phyloP scores from a whole-genome alignment of 345 rosid genomes.

The Gossypium turneri region DNA sequence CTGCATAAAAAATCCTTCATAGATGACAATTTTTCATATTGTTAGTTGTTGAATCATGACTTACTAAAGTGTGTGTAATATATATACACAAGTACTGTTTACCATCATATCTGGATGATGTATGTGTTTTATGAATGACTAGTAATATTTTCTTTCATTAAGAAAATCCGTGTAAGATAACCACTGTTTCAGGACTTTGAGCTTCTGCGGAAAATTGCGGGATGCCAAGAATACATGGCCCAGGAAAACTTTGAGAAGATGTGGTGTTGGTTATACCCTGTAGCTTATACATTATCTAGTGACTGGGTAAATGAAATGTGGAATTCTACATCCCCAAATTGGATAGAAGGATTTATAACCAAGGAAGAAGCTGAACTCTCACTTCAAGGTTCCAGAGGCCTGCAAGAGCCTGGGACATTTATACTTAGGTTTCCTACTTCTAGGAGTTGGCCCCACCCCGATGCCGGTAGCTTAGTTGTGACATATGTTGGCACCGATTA shows the following conservation, averaged over 20 bases:
- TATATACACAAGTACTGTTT: neutral
- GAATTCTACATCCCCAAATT: constrained; percentile 67
- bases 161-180: neutral
- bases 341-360: constrained; percentile 93
- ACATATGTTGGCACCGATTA: constrained; percentile 73
- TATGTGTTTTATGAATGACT: neutral
- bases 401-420: constrained; percentile 93
- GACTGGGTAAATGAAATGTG: constrained; percentile 57
- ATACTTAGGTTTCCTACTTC: constrained; percentile 86
- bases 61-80: neutral
- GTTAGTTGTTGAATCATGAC: neutral
- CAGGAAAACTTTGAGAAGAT: constrained; percentile 89
- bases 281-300: constrained; percentile 65
- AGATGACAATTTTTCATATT: neutral
- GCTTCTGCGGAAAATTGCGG: constrained; percentile 65
- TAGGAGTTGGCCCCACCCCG: constrained; percentile 99
- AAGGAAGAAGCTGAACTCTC: constrained; percentile 95
- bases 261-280: constrained; percentile 98
- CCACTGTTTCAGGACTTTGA: constrained; percentile 59
- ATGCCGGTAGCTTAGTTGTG: constrained; percentile 83
- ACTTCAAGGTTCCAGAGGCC: constrained; percentile 60
- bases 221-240: constrained; percentile 69
- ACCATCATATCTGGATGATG: neutral
- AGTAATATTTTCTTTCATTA: neutral
- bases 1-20: neutral